Base-by-base conservation (phyloP, 495 filamentous ascomycete genomes). In the Neurospora tetrasperma region DNA sequence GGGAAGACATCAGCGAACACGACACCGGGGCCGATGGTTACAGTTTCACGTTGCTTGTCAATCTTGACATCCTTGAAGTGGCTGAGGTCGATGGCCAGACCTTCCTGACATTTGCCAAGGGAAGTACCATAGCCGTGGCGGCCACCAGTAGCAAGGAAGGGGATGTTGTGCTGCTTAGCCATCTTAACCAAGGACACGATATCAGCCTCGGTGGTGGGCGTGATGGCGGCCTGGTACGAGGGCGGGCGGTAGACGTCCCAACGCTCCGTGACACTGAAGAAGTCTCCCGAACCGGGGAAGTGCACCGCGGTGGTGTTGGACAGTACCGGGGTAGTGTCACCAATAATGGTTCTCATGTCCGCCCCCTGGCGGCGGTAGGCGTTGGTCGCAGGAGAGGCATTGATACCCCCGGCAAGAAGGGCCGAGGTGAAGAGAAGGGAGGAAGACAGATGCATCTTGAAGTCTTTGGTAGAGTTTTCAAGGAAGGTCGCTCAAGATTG, bases 61-160 rank as follows among this genome's bases (percentile, higher is more conserved):
- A 88, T 73, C 9, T 76, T 70, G 35, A 78, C 71, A 9, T 27
- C 72, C 10, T 79, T 59, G 72, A 83, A 81, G 18, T 77, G 69
- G 18, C 72, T 48, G 12, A 83, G 73, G 74, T 82, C 79, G 18
- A 83, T 78, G 5, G 77, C 59, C 23, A 83, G 70, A 8, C 75
- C 81, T 18, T 78, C 69, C n/a, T 76, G 35, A 5, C 79, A 35
- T 8, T 42, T 46, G 42, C 66, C 74, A 16, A 74, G 59, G 6
- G 66, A 38, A 18, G 39, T 59, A 14, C 42, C 54, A 69, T 69
- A 74, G 23, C 72, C 72, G 41, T 75, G 74, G 12, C 72, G 59
- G 48, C 74, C 74, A 20, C 72, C 72, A 4, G 74, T 75, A 35
- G 72, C 74, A 31, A 75, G 74, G 40, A 75, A 74, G 3, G 74